Conservation (phyloP, 2,329 filamentous ascomycete species). For the Talaromyces sp. region DNA sequence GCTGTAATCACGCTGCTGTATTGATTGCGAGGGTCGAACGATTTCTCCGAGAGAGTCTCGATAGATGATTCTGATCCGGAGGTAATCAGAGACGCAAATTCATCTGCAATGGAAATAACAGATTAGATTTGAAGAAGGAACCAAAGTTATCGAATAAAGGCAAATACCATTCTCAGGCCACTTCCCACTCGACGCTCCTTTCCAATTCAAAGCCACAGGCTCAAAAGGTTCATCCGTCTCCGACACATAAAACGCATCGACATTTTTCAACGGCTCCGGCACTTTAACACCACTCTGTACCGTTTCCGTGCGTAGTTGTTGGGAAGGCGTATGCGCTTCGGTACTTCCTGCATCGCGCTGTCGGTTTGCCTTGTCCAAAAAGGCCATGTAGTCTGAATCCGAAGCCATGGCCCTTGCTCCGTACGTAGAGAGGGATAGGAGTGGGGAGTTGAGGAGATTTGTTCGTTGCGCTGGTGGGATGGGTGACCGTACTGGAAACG, state of each 20-base stretch:
- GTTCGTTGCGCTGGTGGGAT: background rate
- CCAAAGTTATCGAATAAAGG: background rate
- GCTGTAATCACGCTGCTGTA: slow-evolving; percentile 54
- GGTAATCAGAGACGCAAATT: slow-evolving; percentile 62
- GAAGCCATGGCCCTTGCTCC: slow-evolving; percentile 43
- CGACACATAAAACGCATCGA: slow-evolving; percentile 65
- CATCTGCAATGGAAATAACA: slow-evolving; percentile 44
- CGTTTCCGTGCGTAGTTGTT: slow-evolving; percentile 32
- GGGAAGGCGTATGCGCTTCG: slow-evolving; percentile 19
- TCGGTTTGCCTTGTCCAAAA: slow-evolving; percentile 81
- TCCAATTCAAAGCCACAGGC: slow-evolving; percentile 63
- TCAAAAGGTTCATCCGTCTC: slow-evolving; percentile 85
- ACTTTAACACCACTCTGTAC: slow-evolving; percentile 50
- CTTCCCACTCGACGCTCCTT: slow-evolving; percentile 27
- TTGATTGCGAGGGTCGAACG: slow-evolving; percentile 68
- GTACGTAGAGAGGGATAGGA: background rate
- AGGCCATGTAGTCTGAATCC: slow-evolving; percentile 77
- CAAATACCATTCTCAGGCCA: slow-evolving; percentile 33
- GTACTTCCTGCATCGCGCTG: slow-evolving; percentile 44
- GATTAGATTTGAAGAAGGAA: background rate
- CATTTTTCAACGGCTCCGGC: slow-evolving; percentile 54
- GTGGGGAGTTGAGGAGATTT: background rate
- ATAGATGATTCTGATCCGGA: slow-evolving; percentile 34
- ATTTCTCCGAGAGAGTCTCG: slow-evolving; percentile 59
- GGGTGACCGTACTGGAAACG: background rate